Percentiles rank a stretch among this genome's conserved stretches.
Evolutionary conservation across 2,329 filamentous ascomycete genomes (phyloP).

Genomic region (Colletotrichum destructivum): DNA sequence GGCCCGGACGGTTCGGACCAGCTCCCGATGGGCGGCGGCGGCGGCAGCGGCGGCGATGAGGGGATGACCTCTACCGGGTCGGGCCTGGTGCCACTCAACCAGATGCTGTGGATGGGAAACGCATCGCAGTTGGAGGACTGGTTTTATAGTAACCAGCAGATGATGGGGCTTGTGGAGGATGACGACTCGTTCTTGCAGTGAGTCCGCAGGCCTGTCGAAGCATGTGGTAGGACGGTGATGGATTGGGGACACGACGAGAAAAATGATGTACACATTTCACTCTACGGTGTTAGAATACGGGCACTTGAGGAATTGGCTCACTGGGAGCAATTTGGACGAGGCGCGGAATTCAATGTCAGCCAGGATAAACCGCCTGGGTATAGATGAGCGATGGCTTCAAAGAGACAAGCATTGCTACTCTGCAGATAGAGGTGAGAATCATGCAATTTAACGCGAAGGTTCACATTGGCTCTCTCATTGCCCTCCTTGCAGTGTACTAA

Average conservation of each 20-base stretch:
- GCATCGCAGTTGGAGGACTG: constrained; percentile 56
- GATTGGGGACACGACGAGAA: not conserved
- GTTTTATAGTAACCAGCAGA: constrained; percentile 57
- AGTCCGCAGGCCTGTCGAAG: not conserved
- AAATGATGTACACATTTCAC: not conserved
- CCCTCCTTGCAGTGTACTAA: not conserved
- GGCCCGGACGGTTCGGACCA: constrained; percentile 10
- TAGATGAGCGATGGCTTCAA: not conserved
- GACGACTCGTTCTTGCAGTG: constrained; percentile 17
- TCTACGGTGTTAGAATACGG: too few species aligned
- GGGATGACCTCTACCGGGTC: constrained; percentile 32
- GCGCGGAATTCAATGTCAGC: not conserved
- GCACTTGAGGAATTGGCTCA: not conserved
- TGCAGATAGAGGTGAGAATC: too few species aligned
- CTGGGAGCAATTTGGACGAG: not conserved
- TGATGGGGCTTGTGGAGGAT: constrained; percentile 54
- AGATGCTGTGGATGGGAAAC: constrained; percentile 55
- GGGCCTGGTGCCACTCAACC: constrained; percentile 40
- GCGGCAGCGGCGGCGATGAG: not conserved
- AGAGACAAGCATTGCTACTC: too few species aligned
- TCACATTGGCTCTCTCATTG: not conserved
- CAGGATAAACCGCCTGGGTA: not conserved
- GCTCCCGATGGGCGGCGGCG: constrained; percentile 1
- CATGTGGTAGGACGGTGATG: not conserved
- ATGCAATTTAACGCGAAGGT: not conserved